Evolutionary conservation across 148 eudicot genomes (phyloP), one percentile per base, ranked within the genome.

Genomic region (Cornus kousa): DNA sequence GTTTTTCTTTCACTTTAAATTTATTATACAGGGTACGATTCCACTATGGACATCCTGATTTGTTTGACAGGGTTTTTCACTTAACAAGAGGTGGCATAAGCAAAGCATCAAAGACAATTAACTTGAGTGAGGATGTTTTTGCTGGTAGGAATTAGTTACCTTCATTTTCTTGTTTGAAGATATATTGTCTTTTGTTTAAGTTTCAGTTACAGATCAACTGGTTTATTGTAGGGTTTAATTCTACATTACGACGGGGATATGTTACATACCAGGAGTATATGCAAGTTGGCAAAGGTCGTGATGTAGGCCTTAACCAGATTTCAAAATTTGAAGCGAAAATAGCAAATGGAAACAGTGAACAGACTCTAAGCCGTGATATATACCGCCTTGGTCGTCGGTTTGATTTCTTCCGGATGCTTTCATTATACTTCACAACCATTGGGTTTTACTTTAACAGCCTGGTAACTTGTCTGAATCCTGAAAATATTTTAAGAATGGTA

Each of bases 201-300:
- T 32, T 46, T 3, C 33, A 16, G 14, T 64, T 2, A 55, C 10
- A 40, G 14, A 74, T 74, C 46, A 70, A 80, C 75, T 77, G 67
- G 66, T 72, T 35, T 46, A 74, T 31, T 78, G 66, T 64, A 96
- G 99, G 99, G 66, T 94, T 85, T 77, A 96, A 96, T 80, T 88
- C 97, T 71, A 90, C 90, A 78, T 77, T 96, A 67, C 75, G 99
- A 75, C 90, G 91, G 73, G 99, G 99, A 84, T 77, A 82, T 78
- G 77, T 96, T 40, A 94, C 98, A 65, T 91, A 91, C 83, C 95
- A 86, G 37, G 99, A 96, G 87, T 96, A 96, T 79, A 94, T 96
- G 87, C 99, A 96, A 91, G 97, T 92, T 78, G 99, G 99, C 28
- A 96, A 96, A 90, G 99, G 99, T 70, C 97, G 99, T 76, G 99